Percentiles rank a stretch among this genome's conserved stretches.
Conservation (phyloP, 2,329 filamentous ascomycete genomes). For the Didymella segeticola region DNA sequence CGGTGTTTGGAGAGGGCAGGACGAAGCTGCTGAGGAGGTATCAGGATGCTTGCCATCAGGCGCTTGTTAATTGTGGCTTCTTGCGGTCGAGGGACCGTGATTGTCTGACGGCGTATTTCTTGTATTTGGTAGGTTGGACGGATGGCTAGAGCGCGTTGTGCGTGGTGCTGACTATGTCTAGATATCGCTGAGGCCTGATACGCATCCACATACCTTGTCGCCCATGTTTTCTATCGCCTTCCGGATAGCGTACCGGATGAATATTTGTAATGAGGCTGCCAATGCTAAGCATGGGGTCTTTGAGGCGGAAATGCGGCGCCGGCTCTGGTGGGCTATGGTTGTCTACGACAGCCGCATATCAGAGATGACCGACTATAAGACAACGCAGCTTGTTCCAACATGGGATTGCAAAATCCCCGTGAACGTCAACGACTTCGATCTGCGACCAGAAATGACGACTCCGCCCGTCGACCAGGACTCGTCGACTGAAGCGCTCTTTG, state of each 20-base stretch:
- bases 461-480: constrained; percentile 50
- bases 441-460: constrained; percentile 51
- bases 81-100: constrained; percentile 62
- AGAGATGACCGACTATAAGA: constrained; percentile 61
- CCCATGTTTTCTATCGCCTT: constrained; percentile 64
- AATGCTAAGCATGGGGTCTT: constrained; percentile 60
- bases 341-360: constrained; percentile 63
- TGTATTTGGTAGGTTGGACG: constrained; percentile 58
- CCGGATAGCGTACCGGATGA: constrained; percentile 66
- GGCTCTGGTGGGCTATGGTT: constrained; percentile 68
- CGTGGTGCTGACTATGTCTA: constrained; percentile 33
- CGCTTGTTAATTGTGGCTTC: constrained; percentile 64
- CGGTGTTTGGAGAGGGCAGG: constrained; percentile 60
- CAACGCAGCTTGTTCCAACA: constrained; percentile 54
- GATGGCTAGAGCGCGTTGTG: not conserved
- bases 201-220: constrained; percentile 57
- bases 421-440: constrained; percentile 60
- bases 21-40: constrained; percentile 63
- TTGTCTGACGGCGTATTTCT: constrained; percentile 60
- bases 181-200: constrained; percentile 61
- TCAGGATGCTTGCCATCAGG: constrained; percentile 67
- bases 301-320: constrained; percentile 66
- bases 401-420: constrained; percentile 59
- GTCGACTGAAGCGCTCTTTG: constrained; percentile 62
- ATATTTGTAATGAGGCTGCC: constrained; percentile 64